Base-by-base conservation (phyloP, 495 filamentous ascomycete species). In the Aspergillus bertholletiae region DNA sequence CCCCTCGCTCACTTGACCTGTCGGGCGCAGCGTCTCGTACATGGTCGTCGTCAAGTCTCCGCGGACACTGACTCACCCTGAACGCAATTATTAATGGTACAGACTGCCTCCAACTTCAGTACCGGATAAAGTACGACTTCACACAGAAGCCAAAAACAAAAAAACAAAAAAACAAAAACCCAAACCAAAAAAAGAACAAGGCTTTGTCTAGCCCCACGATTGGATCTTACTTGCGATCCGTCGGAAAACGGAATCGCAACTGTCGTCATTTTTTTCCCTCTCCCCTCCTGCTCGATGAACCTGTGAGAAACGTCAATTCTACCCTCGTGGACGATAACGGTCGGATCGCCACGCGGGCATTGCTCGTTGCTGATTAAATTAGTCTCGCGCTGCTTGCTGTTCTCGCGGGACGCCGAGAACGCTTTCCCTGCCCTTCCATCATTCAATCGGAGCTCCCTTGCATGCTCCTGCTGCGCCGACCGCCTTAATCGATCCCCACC, bases 241-340 rank as follows among this genome's bases (percentile, higher is more conserved):
- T 18, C n/a, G 2, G 39, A n/a, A 20, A 40, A 21, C 39, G 20
- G 39, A 21, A 22, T 20, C 39, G 39, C 39, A n/a, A 43, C 39
- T 13, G 39, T 43, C 39, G 18, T 43, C 39, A 43, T 43, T 46
- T 18, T 28, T 11, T 21, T 2, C n/a, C n/a, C n/a, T n/a, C n/a
- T n/a, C n/a, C n/a, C n/a, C 52, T 58, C 53, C 34, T 34, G 13
- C 37, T 40, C 46, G 30, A 64, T 64, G 61, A 60, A 24, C 54
- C 52, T 55, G 55, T 61, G 53, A 64, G 55, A 53, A 53, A 45
- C 48, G 48, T 48, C 53, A 53, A 61, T 54, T 61, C 55, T 53
- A 56, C 60, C 56, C 57, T 58, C 55, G 61, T 64, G 61, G 61
- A 64, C 55, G 49, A 58, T 60, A 41, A 54, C 51, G 49, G 49